A percentile compares a stretch with the other conserved stretches of the same genome.
phyloP scores from a whole-genome alignment of 2,329 filamentous ascomycete genomes.

The Ilyonectria destructans region DNA sequence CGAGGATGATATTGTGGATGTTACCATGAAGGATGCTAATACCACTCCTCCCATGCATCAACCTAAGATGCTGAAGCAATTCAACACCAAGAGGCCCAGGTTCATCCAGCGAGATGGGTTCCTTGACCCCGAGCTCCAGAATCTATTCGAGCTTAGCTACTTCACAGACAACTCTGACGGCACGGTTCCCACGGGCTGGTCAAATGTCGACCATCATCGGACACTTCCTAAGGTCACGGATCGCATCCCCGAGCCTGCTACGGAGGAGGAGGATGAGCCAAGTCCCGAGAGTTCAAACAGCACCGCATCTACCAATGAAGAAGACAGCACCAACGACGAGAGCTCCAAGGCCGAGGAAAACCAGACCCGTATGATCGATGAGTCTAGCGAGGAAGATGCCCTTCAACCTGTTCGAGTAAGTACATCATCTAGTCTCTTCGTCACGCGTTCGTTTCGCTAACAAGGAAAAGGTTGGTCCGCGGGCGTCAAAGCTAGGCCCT shows the following conservation, averaged over 20 bases:
- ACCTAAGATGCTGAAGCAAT: slow-evolving; percentile 59
- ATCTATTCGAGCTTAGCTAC: slow-evolving; percentile 84
- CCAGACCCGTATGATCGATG: slow-evolving; percentile 72
- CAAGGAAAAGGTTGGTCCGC: slow-evolving; percentile 31
- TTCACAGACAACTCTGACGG: slow-evolving; percentile 69
- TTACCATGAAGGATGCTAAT: slow-evolving; percentile 82
- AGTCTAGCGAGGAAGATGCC: slow-evolving; percentile 71
- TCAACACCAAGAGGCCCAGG: slow-evolving; percentile 66
- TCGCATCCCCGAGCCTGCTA: slow-evolving; percentile 61
- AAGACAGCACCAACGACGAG: slow-evolving; percentile 70
- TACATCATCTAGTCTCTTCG: neutral
- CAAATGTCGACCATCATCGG: slow-evolving; percentile 72
- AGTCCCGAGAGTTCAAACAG: slow-evolving; percentile 66
- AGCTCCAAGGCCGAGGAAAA: slow-evolving; percentile 51
- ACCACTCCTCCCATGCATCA: slow-evolving; percentile 35
- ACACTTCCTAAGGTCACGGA: slow-evolving; percentile 69
- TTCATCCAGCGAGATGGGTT: slow-evolving; percentile 70
- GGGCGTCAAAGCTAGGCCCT: slow-evolving; percentile 46
- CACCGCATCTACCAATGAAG: slow-evolving; percentile 65
- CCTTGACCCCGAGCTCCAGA: slow-evolving; percentile 76
- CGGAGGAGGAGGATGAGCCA: slow-evolving; percentile 64
- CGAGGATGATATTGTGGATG: slow-evolving; percentile 92
- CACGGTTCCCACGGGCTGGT: slow-evolving; percentile 80
- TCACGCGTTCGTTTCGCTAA: slow-evolving; percentile 12
- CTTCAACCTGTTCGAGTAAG: slow-evolving; percentile 49